Conservation (phyloP, 2,329 filamentous ascomycete species). For the Aspergillus oerlinghausenensis region DNA sequence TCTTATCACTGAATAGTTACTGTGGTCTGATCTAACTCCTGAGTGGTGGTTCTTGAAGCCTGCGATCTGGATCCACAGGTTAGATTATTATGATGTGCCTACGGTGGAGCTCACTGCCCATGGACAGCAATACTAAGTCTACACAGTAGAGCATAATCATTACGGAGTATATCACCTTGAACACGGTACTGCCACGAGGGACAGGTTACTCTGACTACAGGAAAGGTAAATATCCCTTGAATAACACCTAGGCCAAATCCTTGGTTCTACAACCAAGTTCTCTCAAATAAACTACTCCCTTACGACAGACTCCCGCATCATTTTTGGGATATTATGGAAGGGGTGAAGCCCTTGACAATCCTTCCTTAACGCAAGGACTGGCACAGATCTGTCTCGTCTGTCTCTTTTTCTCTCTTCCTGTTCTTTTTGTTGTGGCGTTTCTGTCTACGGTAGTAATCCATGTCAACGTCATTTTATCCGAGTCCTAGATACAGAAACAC, state of each 20-base stretch:
- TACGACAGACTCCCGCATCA: not conserved
- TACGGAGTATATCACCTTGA: not conserved
- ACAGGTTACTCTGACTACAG: not conserved
- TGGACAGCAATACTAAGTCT: not conserved
- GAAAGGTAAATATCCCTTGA: not conserved
- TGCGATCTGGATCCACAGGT: not conserved
- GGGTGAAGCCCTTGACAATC: not conserved
- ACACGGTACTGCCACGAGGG: not conserved
- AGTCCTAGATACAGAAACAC: slow-evolving; percentile 10
- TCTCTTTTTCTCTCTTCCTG: not conserved
- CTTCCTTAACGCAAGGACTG: not conserved
- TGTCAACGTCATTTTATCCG: slow-evolving; percentile 5
- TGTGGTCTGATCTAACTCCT: not conserved
- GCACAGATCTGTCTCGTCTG: not conserved
- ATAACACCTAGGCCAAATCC: not conserved
- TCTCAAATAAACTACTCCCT: not conserved
- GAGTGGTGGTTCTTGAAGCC: not conserved
- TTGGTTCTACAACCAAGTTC: not conserved
- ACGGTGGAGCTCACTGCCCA: no score
- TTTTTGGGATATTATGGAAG: not conserved
- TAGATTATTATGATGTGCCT: not conserved
- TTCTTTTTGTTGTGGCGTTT: not conserved
- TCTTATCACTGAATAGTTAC: not conserved
- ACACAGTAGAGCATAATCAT: not conserved
- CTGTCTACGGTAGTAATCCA: not conserved